Evolutionary conservation across 2,329 filamentous ascomycete genomes (phyloP), one percentile per base, ranked within the genome.

Genomic region (Aureobasidium sp.): DNA sequence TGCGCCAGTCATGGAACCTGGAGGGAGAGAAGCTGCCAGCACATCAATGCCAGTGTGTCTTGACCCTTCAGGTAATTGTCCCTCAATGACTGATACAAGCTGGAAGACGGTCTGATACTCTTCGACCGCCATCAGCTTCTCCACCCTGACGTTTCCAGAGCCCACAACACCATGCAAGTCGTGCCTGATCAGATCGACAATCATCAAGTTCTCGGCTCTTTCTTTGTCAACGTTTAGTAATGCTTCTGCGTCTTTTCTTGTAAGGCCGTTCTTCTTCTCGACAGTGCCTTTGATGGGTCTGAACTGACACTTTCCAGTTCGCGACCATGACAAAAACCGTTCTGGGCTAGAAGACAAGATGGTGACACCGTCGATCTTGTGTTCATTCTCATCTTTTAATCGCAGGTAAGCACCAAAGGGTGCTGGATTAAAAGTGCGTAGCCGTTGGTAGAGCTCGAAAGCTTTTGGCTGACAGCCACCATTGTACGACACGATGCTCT

Each of bases 231-330:
- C 83, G 62, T 87, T 84, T 15, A 97, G 82, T 42, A 95, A 84
- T 31, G 78, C 77, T 64, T 87, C 85, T 0, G 93, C 92, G 69
- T 89, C 82, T 5, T 81, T 82, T n/a, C 88, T 79, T 0, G 88
- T 94, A 41, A 87, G 85, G 1, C 79, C 79, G 0, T 80, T 77
- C 0, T 82, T 84, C 69, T 96, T 96, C 68, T 87, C 87, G n/a
- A 97, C 91, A 0, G 93, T 97, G 52, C 93, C 93, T 78, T 97
- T 97, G 85, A 97, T 97, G 0, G 93, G 93, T 8, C 92, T 86
- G 81, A 97, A 94, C 64, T 88, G 85, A 71, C 87, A 90, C 45
- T 78, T 74, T 0, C 87, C 87, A 0, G 70, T 67, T 44, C 81
- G 77, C 44, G 81, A 79, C 84, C 85, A 89, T 61, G 84, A 84